phyloP scores from a whole-genome alignment of 257 asterid species.

The Fraxinus quadrangulata region DNA sequence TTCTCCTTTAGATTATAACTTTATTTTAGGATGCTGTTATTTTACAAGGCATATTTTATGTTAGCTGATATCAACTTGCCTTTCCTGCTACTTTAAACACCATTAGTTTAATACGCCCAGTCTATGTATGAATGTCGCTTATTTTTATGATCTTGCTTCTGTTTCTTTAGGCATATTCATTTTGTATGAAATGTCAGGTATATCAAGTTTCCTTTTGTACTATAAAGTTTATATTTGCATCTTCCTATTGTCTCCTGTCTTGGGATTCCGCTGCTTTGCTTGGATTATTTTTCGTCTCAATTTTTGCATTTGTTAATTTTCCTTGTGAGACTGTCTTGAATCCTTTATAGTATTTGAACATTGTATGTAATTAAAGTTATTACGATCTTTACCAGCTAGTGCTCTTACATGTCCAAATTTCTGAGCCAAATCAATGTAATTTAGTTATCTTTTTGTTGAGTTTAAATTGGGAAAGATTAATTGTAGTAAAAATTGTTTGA shows the following conservation, averaged over 20 bases:
- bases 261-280: conserved; percentile 5
- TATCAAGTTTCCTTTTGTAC: background rate
- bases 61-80: background rate
- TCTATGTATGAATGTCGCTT: background rate
- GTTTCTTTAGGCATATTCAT: background rate
- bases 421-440: background rate
- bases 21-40: background rate
- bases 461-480: background rate
- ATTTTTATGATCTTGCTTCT: background rate
- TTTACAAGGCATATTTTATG: background rate
- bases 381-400: conserved; percentile 4
- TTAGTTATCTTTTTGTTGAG: background rate
- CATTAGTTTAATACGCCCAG: background rate
- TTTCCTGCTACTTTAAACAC: background rate
- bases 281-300: background rate
- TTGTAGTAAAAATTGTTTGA: background rate
- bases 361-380: background rate
- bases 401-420: conserved; percentile 14
- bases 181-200: background rate
- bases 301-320: background rate
- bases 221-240: background rate
- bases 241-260: background rate
- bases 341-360: background rate
- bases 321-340: background rate
- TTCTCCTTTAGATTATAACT: background rate